These are phyloP conservation scores for Cryomyces minteri DNA, from an alignment of 495 filamentous ascomycete genomes.

Conservation along the genomic window DNA sequence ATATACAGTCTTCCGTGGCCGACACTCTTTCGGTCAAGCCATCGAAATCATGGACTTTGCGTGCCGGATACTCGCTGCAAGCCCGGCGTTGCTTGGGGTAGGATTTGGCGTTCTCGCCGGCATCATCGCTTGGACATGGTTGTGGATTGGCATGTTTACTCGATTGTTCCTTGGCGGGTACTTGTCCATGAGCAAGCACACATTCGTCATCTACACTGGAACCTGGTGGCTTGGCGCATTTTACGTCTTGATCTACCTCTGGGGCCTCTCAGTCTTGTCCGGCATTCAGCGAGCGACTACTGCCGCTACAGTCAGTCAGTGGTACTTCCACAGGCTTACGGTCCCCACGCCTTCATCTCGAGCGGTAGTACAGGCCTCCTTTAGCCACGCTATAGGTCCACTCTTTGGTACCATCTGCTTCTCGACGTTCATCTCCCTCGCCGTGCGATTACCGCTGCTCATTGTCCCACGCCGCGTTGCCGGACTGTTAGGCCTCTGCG, in stretches of 20 bases:
- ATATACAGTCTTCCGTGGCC: conserved; percentile 59
- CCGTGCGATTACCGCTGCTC: conserved; percentile 72
- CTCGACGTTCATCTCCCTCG: conserved; percentile 58
- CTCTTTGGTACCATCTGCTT: conserved; percentile 88
- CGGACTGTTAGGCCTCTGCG: conserved; percentile 39
- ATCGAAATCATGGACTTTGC: conserved; percentile 81
- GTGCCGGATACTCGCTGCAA: conserved; percentile 67
- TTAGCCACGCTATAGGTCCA: conserved; percentile 60
- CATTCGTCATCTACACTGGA: conserved; percentile 62
- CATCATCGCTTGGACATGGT: conserved; percentile 80
- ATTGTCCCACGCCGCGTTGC: conserved; percentile 58
- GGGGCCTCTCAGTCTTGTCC: conserved; percentile 72
- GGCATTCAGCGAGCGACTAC: conserved; percentile 82
- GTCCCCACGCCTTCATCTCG: conserved; percentile 55
- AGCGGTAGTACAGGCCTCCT: conserved; percentile 64
- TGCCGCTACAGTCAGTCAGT: conserved; percentile 89
- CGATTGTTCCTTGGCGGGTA: conserved; percentile 80
- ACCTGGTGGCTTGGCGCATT: conserved; percentile 84
- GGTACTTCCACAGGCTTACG: conserved; percentile 92
- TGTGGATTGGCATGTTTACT: conserved; percentile 94
- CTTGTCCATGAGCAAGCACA: conserved; percentile 23
- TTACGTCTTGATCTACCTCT: conserved; percentile 87
- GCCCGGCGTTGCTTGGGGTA: conserved; percentile 64
- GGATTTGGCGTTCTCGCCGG: conserved; percentile 59
- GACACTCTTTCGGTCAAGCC: conserved; percentile 60